These are phyloP conservation scores for Stachybotrys chlorohalonatus DNA, from an alignment of 2,329 filamentous ascomycete species.

Conservation along the genomic window DNA sequence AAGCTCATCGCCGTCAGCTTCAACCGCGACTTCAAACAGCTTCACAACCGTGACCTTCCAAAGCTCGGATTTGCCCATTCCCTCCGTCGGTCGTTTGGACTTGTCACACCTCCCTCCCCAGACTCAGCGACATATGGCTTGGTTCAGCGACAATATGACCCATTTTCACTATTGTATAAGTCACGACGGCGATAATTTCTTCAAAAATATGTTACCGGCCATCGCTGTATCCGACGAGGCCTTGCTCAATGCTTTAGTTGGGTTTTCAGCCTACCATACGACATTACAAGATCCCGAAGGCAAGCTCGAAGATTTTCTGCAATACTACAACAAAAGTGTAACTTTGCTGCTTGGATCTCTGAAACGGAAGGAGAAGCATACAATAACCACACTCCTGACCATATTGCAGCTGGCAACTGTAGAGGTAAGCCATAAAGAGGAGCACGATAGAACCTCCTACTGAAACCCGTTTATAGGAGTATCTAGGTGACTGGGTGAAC, in stretches of 20 bases:
- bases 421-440: conserved; percentile 51
- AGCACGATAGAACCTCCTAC: neutral
- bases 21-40: conserved; percentile 27
- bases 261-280: conserved; percentile 81
- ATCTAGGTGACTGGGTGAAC: conserved; percentile 91
- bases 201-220: conserved; percentile 61
- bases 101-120: conserved; percentile 57
- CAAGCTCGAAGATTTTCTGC: conserved; percentile 71
- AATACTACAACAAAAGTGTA: conserved; percentile 86
- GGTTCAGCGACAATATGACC: conserved; percentile 69
- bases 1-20: conserved; percentile 43
- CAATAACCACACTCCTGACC: conserved; percentile 68
- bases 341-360: conserved; percentile 64
- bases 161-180: conserved; percentile 77
- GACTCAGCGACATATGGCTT: conserved; percentile 68
- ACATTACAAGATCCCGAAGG: conserved; percentile 62
- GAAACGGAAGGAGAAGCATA: conserved; percentile 60
- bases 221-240: conserved; percentile 68
- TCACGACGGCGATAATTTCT: conserved; percentile 62
- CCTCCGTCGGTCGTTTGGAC: conserved; percentile 25
- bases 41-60: conserved; percentile 18
- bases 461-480: conserved; percentile 54
- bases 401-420: conserved; percentile 89
- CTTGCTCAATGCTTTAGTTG: conserved; percentile 76
- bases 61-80: conserved; percentile 13